These are phyloP conservation scores for Pichia sp. DNA, from an alignment of 1,139 yeast genomes.

Conservation along the genomic window DNA sequence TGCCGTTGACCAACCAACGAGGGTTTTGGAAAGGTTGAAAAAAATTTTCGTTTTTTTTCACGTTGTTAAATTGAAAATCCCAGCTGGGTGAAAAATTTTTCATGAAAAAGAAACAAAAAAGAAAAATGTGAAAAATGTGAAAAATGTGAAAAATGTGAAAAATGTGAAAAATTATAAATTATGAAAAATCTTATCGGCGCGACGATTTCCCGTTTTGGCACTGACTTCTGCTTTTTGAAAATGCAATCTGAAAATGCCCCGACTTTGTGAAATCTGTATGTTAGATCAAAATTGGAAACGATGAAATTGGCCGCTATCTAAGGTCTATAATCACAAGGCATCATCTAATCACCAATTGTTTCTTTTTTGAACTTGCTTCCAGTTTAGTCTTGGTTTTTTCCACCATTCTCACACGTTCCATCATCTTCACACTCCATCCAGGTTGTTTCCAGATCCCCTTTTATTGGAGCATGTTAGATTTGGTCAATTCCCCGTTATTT, in stretches of 20 bases:
- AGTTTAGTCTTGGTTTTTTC: not conserved
- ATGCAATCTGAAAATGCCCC: too few relatives aligned
- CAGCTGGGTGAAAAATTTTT: constrained; percentile 1
- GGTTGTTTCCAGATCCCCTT: not conserved
- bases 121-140: not conserved
- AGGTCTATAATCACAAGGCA: not conserved
- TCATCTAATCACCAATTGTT: not conserved
- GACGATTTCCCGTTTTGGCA: not conserved
- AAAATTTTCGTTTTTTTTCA: not conserved
- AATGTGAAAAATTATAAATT: too few relatives aligned
- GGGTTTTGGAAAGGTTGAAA: not conserved
- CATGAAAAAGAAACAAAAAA: not conserved
- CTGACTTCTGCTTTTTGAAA: too few relatives aligned
- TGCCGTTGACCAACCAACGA: not conserved
- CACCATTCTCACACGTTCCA: not conserved
- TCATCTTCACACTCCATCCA: not conserved
- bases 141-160: not conserved
- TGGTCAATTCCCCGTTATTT: constrained; percentile 27
- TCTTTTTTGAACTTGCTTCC: not conserved
- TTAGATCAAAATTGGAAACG: not conserved
- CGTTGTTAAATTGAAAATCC: not conserved
- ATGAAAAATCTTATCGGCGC: not conserved
- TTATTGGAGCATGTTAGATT: constrained; percentile 8
- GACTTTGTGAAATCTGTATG: too few relatives aligned
- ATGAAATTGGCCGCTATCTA: not conserved